Evolutionary conservation across 768 basidiomycete species (phyloP).

Genomic region (Lentinula detonsa): DNA sequence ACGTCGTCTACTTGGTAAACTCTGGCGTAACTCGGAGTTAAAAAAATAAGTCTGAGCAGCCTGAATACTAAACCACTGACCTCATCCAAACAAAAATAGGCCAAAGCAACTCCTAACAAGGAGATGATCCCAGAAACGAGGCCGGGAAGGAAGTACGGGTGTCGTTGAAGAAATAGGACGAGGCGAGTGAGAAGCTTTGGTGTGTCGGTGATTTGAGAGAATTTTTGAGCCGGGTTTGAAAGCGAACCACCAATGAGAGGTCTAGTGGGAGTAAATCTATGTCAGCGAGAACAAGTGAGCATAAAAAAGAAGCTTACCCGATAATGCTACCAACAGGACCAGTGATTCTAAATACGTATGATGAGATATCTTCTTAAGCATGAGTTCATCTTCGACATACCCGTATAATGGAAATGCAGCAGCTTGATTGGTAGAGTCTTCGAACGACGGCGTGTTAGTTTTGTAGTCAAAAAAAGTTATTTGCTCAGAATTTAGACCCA

Average conservation of each 20-base stretch:
- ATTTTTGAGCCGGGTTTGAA: constrained; percentile 49
- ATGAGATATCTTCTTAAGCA: not conserved
- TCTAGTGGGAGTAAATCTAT: constrained; percentile 43
- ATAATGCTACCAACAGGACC: constrained; percentile 56
- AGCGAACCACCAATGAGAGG: constrained; percentile 60
- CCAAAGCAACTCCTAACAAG: constrained; percentile 32
- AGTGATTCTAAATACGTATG: not conserved
- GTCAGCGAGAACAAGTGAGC: not conserved
- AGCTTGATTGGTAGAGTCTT: constrained; percentile 51
- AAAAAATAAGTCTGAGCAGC: not conserved
- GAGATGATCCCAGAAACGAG: constrained; percentile 39
- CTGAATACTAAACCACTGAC: constrained; percentile 22
- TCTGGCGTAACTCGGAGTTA: constrained; percentile 22
- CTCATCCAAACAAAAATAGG: constrained; percentile 50
- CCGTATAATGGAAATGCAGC: constrained; percentile 55
- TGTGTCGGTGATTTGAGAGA: constrained; percentile 30
- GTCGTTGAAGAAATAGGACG: constrained; percentile 32
- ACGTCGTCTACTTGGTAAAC: constrained; percentile 35
- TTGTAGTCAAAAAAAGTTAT: not conserved
- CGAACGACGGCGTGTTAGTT: not conserved
- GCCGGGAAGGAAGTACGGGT: constrained; percentile 63
- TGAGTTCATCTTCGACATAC: constrained; percentile 25
- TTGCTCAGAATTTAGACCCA: not conserved
- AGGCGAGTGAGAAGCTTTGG: not conserved
- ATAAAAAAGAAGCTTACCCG: constrained; percentile 28